These are phyloP conservation scores for Flaveria bidentis DNA, from an alignment of 129 eudicot species.

Conservation along the genomic window DNA sequence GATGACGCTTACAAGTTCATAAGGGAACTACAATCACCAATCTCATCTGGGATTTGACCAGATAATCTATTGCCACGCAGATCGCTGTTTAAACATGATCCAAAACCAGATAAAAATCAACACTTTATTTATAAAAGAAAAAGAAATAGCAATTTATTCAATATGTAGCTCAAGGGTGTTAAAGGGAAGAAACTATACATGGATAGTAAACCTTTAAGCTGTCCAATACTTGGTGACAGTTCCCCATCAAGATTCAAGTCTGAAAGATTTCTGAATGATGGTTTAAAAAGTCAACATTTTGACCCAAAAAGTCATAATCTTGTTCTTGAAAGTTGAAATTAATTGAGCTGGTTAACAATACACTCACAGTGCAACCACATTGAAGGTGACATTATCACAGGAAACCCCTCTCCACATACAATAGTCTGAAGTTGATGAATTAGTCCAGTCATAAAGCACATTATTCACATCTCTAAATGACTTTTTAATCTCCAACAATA, in stretches of 20 bases:
- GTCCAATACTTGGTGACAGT: slow-evolving; percentile 87
- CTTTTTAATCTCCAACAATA: slow-evolving; percentile 90
- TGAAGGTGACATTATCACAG: slow-evolving; percentile 97
- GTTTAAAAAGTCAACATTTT: slow-evolving; percentile 30
- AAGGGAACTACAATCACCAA: slow-evolving; percentile 80
- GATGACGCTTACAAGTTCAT: slow-evolving; percentile 61
- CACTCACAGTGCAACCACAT: slow-evolving; percentile 83
- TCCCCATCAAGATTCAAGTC: slow-evolving; percentile 97
- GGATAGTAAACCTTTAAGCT: slow-evolving; percentile 66
- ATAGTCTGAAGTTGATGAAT: slow-evolving; percentile 79
- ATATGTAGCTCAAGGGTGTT: background rate
- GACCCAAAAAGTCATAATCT: slow-evolving; percentile 12
- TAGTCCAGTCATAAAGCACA: slow-evolving; percentile 97
- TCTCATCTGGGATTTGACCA: slow-evolving; percentile 97
- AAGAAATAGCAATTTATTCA: background rate
- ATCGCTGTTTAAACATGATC: slow-evolving; percentile 55
- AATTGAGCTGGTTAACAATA: slow-evolving; percentile 4
- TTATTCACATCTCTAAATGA: slow-evolving; percentile 94
- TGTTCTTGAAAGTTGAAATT: slow-evolving; percentile 1
- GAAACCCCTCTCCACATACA: slow-evolving; percentile 95
- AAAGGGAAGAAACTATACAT: slow-evolving; percentile 52
- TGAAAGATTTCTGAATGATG: slow-evolving; percentile 70
- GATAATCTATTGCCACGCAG: slow-evolving; percentile 77
- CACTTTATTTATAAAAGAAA: background rate
- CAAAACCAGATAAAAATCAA: background rate